Conservation (phyloP, 148 eudicot genomes). For the Arbutus unedo region DNA sequence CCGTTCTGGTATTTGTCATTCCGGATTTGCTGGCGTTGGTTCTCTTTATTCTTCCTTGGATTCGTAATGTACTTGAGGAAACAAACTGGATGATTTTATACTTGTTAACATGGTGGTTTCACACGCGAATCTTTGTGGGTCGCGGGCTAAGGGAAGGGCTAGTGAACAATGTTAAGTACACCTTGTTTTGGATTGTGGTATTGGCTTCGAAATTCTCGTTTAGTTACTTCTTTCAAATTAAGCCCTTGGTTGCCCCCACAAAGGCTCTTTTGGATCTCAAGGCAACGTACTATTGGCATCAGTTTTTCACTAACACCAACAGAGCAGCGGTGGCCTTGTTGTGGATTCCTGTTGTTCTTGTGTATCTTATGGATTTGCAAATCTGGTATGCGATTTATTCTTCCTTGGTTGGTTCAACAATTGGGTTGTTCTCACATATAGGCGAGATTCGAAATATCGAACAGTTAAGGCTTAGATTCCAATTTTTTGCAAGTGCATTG, state of each 20-base stretch:
- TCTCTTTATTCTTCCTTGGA: slow-evolving; percentile 71
- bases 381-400: slow-evolving; percentile 81
- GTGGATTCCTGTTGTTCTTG: slow-evolving; percentile 77
- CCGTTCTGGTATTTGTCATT: slow-evolving; percentile 58
- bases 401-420: slow-evolving; percentile 54
- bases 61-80: slow-evolving; percentile 67
- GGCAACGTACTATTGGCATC: slow-evolving; percentile 61
- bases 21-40: slow-evolving; percentile 72
- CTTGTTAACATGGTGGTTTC: slow-evolving; percentile 88
- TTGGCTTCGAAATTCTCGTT: slow-evolving; percentile 74
- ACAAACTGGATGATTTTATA: slow-evolving; percentile 54
- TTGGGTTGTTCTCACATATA: slow-evolving; percentile 81
- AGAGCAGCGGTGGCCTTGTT: slow-evolving; percentile 57
- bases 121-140: slow-evolving; percentile 71
- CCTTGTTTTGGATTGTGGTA: slow-evolving; percentile 68
- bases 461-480: slow-evolving; percentile 90
- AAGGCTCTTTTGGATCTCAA: slow-evolving; percentile 47
- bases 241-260: slow-evolving; percentile 78
- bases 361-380: slow-evolving; percentile 82
- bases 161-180: slow-evolving; percentile 63
- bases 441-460: slow-evolving; percentile 82
- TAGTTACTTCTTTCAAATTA: slow-evolving; percentile 84
- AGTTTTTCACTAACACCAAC: slow-evolving; percentile 67
- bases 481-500: slow-evolving; percentile 93
- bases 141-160: slow-evolving; percentile 86